Base-by-base conservation (phyloP, 2,329 filamentous ascomycete genomes). In the Cladobotryum protrusum region DNA sequence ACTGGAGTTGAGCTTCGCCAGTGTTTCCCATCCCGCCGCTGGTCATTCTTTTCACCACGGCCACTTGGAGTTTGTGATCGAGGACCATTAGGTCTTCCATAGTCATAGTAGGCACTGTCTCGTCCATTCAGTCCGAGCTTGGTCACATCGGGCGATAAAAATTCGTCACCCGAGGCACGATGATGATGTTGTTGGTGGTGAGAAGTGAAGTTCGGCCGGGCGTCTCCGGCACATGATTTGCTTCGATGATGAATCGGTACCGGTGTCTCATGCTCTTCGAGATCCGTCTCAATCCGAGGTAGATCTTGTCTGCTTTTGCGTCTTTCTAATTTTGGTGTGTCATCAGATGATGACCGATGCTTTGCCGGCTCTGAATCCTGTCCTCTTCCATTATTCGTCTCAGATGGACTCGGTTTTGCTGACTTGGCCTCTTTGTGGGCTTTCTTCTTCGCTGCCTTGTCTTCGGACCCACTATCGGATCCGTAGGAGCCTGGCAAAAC, bases 211-310 rank as follows among this genome's bases (percentile, higher is more conserved):
- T 69, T 65, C 1, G 64, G 59, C 3, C 63, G 56, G 24, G 54
- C 59, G 54, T 58, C 60, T 20, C 65, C 61, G 1, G 64, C 61
- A 17, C 65, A 63, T 3, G 72, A 73, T 20, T 61, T 65, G 44
- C 63, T 68, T 20, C 69, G 63, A 43, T 63, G 63, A 47, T 66
- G 67, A 36, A 67, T 59, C 35, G 58, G 54, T 4, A 56, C 42
- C 41, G 53, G 57, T 5, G n/a, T 29, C 20, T 29, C 17, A 15
- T 59, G 56, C 42, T 63, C 55, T 34, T 57, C 55, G 5, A 71
- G 42, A 1, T 71, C 65, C 2, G 75, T 78, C 29, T 74, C 69
- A 13, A 78, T 63, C 5, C 65, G 68, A 4, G 75, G 73, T 5
- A 78, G 57, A 24, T 76, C 62, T 42, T 69, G 65, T 45, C 65